phyloP scores from a whole-genome alignment of 2,329 filamentous ascomycete species.

The Podosphaera xanthii region DNA sequence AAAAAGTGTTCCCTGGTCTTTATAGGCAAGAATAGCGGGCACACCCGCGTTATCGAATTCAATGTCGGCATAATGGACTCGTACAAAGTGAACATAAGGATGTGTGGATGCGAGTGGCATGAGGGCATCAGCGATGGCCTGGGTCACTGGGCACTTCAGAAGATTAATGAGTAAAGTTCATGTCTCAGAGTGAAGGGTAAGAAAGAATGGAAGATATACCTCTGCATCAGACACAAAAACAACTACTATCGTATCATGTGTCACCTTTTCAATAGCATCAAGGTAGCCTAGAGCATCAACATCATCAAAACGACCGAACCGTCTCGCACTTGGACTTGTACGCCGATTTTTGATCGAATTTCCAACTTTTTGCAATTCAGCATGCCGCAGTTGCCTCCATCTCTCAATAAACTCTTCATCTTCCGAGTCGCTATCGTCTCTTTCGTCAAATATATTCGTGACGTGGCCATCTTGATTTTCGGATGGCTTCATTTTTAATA shows the following conservation, averaged over 20 bases:
- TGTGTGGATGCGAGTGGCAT: conserved; percentile 49
- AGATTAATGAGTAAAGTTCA: conserved; percentile 9
- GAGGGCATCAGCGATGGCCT: conserved; percentile 58
- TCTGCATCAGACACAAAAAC: conserved; percentile 82
- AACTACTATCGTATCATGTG: conserved; percentile 59
- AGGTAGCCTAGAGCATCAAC: conserved; percentile 84
- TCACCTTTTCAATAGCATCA: conserved; percentile 85
- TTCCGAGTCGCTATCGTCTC: conserved; percentile 18
- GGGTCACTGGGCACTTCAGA: conserved; percentile 56
- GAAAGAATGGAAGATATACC: conserved; percentile 28
- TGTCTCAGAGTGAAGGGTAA: conserved; percentile 5
- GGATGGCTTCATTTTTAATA: conserved; percentile 5
- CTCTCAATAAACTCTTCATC: conserved; percentile 70
- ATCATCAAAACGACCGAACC: conserved; percentile 57
- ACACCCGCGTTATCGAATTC: conserved; percentile 81
- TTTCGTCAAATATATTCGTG: conserved; percentile 11
- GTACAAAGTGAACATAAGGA: conserved; percentile 61
- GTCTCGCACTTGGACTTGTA: conserved; percentile 52
- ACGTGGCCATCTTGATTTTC: conserved; percentile 8
- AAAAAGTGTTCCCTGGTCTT: conserved; percentile 68
- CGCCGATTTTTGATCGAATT: conserved; percentile 37
- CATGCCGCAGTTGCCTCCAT: conserved; percentile 63
- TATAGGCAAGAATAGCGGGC: conserved; percentile 74
- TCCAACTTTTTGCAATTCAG: conserved; percentile 48
- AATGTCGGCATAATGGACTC: conserved; percentile 74